Conservation (phyloP, 164 flowering plant genomes). For the grape (Vitis vinifera) region DNA sequence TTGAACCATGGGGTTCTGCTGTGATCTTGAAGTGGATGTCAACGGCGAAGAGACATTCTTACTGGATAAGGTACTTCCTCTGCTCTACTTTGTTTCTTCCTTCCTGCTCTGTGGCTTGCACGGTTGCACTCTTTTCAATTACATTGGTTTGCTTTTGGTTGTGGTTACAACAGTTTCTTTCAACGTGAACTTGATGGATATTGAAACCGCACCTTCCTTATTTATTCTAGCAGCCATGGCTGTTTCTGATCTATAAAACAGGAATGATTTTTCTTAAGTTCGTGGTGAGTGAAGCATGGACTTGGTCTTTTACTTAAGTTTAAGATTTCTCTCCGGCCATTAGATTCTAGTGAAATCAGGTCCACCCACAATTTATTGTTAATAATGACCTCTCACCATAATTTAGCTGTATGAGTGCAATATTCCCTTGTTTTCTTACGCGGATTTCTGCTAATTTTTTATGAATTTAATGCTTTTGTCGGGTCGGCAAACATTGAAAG, state of each 20-base stretch:
- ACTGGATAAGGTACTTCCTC: slow-evolving; percentile 43
- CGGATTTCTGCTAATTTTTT: neutral
- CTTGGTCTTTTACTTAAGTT: too few relatives aligned
- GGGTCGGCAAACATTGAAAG: neutral
- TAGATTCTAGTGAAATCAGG: too few relatives aligned
- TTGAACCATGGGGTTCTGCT: slow-evolving; percentile 17
- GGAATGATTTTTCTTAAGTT: too few relatives aligned
- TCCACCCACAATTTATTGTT: neutral
- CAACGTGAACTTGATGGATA: neutral
- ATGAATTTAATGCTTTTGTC: slow-evolving; percentile 1
- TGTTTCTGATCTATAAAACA: too few relatives aligned
- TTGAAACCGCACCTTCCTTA: too few relatives aligned
- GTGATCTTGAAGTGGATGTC: slow-evolving; percentile 56
- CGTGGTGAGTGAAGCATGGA: too few relatives aligned
- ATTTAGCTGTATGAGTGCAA: neutral
- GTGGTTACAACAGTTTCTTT: neutral
- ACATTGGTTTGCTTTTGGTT: neutral
- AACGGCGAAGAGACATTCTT: slow-evolving; percentile 51
- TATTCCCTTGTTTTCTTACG: neutral
- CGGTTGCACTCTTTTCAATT: neutral
- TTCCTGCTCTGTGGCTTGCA: neutral
- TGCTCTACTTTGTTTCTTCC: neutral
- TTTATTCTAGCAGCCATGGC: too few relatives aligned
- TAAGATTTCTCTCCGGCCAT: too few relatives aligned
- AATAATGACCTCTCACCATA: slow-evolving; percentile 3